Conservation (phyloP, 176 grass and related monocot genomes). For the Pontederia paniculata region DNA sequence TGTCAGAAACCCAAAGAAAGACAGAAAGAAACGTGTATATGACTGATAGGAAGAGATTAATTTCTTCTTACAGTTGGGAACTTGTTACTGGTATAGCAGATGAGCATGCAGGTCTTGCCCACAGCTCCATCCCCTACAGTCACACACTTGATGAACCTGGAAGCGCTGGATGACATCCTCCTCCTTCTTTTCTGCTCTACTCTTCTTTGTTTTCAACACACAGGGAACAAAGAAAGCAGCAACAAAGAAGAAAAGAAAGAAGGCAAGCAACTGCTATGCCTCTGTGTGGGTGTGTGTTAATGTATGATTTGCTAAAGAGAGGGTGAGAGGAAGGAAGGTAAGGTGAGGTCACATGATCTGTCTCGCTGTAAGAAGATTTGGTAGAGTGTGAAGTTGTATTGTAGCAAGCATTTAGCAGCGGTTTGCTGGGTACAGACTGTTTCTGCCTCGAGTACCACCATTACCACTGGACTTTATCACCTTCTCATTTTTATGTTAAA, state of each 20-base stretch:
- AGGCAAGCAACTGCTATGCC: no score
- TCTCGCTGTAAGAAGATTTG: not conserved
- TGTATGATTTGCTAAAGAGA: conserved; percentile 5
- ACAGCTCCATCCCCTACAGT: conserved; percentile 99
- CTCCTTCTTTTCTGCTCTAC: not conserved
- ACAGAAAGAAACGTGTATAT: not conserved
- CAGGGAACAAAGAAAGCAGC: conserved; percentile 14
- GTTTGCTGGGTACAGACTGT: no score
- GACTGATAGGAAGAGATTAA: no score
- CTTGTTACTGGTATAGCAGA: conserved; percentile 95
- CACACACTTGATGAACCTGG: conserved; percentile 96
- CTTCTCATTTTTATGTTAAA: no score
- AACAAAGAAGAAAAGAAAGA: not conserved
- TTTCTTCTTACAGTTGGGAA: conserved; percentile 56
- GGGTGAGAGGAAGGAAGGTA: not conserved
- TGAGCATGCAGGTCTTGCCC: conserved; percentile 94
- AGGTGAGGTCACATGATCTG: conserved; percentile 24
- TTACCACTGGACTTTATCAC: no score
- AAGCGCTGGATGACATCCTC: conserved; percentile 60
- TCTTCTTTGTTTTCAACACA: not conserved
- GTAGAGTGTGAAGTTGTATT: no score
- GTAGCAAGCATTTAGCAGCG: no score
- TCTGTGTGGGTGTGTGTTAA: no score
- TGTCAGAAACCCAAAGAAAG: no score
- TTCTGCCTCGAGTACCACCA: not conserved